Evolutionary conservation across 2,329 filamentous ascomycete genomes (phyloP), one percentile per base, ranked within the genome.

Genomic region (Alternaria brassicicola): DNA sequence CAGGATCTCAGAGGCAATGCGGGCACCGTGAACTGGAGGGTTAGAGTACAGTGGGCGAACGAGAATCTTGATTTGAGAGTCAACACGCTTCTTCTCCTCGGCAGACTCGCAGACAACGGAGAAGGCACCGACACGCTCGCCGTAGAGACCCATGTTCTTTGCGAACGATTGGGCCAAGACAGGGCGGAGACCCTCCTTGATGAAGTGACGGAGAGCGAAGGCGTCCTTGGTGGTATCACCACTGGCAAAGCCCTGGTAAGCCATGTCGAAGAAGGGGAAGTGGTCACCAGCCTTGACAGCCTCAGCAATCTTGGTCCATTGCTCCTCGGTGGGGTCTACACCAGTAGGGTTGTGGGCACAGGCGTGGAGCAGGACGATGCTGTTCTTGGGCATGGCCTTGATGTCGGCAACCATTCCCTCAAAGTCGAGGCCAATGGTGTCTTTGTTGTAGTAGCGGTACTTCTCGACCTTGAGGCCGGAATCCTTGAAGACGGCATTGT

Each of bases 61-160:
- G 70, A 99, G 86, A 76, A 98, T 98, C 87, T 98, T 98, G 86
- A 99, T 84, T 84, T 99, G 95, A 30, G 93, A 97, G 79, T 97
- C 94, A 73, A 99, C 88, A 65, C 92, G 92, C 84, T 93, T 93
- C 87, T 93, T 94, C 86, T 98, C 94, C 69, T 93, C 93, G 64
- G 88, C 85, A 39, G 91, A 89, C 69, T 88, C 89, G 77, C 89
- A 91, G 72, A 97, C 90, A 68, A 98, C 86, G 71, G 93, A 97
- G 86, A 99, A 98, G 66, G 93, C 93, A 76, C 95, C 95, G 61
- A 96, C 92, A 82, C 95, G 94, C 86, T 99, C 95, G 77, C 95
- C 95, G 78, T 99, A 98, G 63, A 99, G 91, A 82, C 95, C 95
- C 94, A 99, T 98, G 87, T 99, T 99, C 90, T 98, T 98, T 78